phyloP scores from a whole-genome alignment of 345 rosid genomes.

The Eucalyptus paniculata region DNA sequence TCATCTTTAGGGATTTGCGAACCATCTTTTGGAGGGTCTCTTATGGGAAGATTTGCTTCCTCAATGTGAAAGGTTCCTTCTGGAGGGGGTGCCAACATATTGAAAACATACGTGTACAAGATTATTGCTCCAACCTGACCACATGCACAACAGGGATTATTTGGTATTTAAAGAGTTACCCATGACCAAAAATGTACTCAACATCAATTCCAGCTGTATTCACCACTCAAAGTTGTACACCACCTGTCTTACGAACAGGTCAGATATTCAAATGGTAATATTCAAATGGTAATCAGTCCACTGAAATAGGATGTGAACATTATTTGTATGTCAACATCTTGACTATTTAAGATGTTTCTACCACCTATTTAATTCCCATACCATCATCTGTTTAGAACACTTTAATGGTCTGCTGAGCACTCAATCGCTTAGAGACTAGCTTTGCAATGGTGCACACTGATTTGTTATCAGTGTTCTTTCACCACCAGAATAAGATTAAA shows the following conservation, averaged over 20 bases:
- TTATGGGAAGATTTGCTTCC: constrained; percentile 40
- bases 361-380: not conserved
- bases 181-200: not conserved
- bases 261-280: not conserved
- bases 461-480: not conserved
- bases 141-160: constrained; percentile 11
- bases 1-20: constrained; percentile 9
- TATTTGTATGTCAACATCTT: not conserved
- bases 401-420: not conserved
- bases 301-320: not conserved
- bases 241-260: not conserved
- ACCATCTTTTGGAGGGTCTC: constrained; percentile 27
- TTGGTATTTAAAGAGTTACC: not conserved
- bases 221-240: not conserved
- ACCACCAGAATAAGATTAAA: not conserved
- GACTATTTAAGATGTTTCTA: not conserved
- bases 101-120: constrained; percentile 87
- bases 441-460: not conserved
- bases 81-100: constrained; percentile 90
- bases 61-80: constrained; percentile 76
- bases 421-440: not conserved
- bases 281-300: not conserved
- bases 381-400: not conserved
- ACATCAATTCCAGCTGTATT: not conserved
- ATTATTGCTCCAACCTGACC: constrained; percentile 93